Evolutionary conservation across 164 flowering plant genomes (phyloP), one percentile per base, ranked within the genome.

Genomic region (Nymphaea thermarum): DNA sequence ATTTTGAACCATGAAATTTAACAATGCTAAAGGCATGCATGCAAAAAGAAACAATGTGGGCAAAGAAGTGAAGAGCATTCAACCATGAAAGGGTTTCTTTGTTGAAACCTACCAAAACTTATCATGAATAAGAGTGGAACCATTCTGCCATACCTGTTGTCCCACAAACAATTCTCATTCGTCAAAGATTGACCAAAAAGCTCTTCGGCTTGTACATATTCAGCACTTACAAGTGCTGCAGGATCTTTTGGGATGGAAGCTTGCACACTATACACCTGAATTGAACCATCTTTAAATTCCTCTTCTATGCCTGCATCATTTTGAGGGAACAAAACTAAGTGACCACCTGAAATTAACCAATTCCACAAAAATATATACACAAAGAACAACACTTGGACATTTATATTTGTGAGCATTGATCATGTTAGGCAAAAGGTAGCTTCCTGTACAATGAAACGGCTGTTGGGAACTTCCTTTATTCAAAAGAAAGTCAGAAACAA

Each of bases 261-360:
- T 78, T 94, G 99, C 70, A 94, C 92, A 77, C 99, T 91, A 62
- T 91, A 94, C 41, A 94, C 87, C 76, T 94, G 96, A 81, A 87
- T 71, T 55, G 94, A 94, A 67, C 69, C 77, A 43, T 79, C 94
- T 72, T 80, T 85, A 78, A 90, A 94, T 67, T 88, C 89, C 66
- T 78, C 65, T 75, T 84, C 82, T n/a, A 85, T 84, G 67, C 91
- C 99, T 94, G 94, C 85, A 85, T 16, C 64, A 65, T 18, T 15
- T 43, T 10, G 16, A 65, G 67, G 43, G 17, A 65, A 64, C 12
- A 8, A 16, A 15, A 65, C 25, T 41, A 43, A 2, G n/a, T 14
- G 15, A 11, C 67, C 55, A 43, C 16, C 15, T 65, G 59, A 66
- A 15, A 6, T 5, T 4, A 12, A 66, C 47, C 10, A 12, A 43